Base-by-base conservation (phyloP, 805 yeast genomes). In the Nakazawaea molendinolei region DNA sequence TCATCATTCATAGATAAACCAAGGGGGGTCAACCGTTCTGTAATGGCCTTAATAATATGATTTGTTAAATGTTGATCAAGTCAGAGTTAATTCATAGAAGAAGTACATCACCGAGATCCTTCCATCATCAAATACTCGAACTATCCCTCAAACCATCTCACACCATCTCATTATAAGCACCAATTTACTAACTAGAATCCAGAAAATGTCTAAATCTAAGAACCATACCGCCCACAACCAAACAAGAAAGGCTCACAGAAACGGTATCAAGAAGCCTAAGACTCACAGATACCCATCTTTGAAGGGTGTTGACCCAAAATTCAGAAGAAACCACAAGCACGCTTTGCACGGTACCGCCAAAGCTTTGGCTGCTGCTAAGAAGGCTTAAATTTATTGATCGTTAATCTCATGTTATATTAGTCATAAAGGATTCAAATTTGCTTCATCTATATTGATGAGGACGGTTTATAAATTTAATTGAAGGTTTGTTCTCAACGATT, bases 221-320 rank as follows among this genome's bases (percentile, higher is more conserved):
- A 92, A 92, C 76, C 97, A 92, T 71, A 92, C 98, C 74, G 89
- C 87, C 74, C 98, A 92, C 76, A 92, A 92, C 94, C 97, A 90
- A 76, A 85, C 83, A 87, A 84, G 73, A 69, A 92, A 92, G 94
- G 97, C 97, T 64, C 98, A 92, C 97, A 89, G 82, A 69, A 92
- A 92, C 84, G 98, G 98, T 77, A 90, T 92, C 78, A 90, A 90
- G 85, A 92, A 90, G 89, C 96, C 97, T 60, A 85, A 78, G 81
- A 82, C 95, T 65, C 73, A 79, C 95, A 89, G 86, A 78, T 87
- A 90, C 81, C 95, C 96, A 56, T 89, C 97, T 53, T 78, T 86
- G 72, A 90, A 86, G 76, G 95, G 95, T 79, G 97, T 90, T 69
- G 97, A 92, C 72, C 80, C 98, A 67, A 92, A 92, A 83, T 92